A percentile compares a stretch with the other conserved stretches of the same genome.
These are phyloP conservation scores for Papiliotrema nemorosa DNA, from an alignment of 1,284 basidiomycete species.

Conservation along the genomic window DNA sequence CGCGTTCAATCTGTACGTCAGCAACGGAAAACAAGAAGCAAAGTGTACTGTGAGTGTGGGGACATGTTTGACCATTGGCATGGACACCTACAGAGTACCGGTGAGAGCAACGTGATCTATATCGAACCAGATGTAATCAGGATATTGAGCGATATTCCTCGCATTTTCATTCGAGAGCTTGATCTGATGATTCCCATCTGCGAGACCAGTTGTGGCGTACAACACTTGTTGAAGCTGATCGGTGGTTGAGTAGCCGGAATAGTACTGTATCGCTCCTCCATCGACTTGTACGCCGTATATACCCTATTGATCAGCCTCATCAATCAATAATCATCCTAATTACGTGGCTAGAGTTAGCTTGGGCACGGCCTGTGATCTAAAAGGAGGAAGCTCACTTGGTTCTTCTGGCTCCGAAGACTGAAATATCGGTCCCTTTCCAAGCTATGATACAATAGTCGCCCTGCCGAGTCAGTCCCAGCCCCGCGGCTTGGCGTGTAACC, in stretches of 20 bases:
- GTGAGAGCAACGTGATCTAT: constrained; percentile 28
- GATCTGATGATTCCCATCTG: constrained; percentile 24
- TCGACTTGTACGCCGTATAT: constrained; percentile 33
- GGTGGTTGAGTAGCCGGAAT: constrained; percentile 22
- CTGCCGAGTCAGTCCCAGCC: constrained; percentile 7
- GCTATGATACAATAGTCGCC: constrained; percentile 26
- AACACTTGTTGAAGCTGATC: constrained; percentile 22
- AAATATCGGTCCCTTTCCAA: constrained; percentile 32
- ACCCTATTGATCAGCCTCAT: constrained; percentile 13
- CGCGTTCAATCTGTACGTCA: constrained; percentile 1
- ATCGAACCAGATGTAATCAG: constrained; percentile 27
- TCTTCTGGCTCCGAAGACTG: constrained; percentile 27
- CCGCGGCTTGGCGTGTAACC: constrained; percentile 2
- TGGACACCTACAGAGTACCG: constrained; percentile 23
- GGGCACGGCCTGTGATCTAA: no score
- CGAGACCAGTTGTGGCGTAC: constrained; percentile 27
- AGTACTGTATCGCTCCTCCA: constrained; percentile 19
- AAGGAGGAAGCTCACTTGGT: constrained; percentile 21
- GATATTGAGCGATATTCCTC: constrained; percentile 23
- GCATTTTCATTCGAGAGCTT: constrained; percentile 32
- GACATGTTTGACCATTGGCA: no score
- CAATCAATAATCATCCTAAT: no score
- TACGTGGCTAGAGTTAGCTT: no score
- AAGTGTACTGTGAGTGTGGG: no score
- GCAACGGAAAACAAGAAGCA: background rate